Base-by-base conservation (phyloP, 2,329 filamentous ascomycete species). In the Diaporthe citrichinensis region DNA sequence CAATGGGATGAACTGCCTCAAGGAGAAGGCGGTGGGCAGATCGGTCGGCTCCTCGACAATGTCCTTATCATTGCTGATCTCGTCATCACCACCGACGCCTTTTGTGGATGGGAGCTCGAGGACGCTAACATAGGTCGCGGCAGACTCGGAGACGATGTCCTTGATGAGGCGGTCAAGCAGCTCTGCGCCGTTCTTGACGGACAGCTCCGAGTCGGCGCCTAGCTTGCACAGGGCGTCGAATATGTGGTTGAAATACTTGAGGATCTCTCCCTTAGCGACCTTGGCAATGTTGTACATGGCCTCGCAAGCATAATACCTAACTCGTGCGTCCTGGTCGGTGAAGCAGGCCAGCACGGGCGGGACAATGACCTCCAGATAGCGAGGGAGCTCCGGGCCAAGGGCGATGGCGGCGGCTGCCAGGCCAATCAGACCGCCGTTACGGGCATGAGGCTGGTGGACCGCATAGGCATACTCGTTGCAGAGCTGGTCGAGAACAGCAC, bases 201-300 rank as follows among this genome's bases (percentile, higher is more conserved):
- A 98, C 7, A 98, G 88, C 83, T 99, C 97, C 0, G 96, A 96
- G 83, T 99, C 97, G 65, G 97, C 97, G 23, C 96, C 96, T 79
- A 99, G 91, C 96, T 98, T 98, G 87, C 96, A 98, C 73, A 99
- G 88, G 31, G 97, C 95, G 86, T 99, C 97, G 82, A 99, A 99
- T 78, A 99, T 97, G 81, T 97, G 94, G 85, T 99, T 99, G 85
- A 99, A 99, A 87, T 98, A 99, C 55, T 97, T 91, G 78, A 99
- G 86, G 28, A 99, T 97, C 85, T 99, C 97, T 51, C 97, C 97
- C 85, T 99, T 99, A 76, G 96, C 97, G 65, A 99, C 97, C 86
- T 99, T 99, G 82, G 97, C 96, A 82, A 99, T 99, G 85, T 99
- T 99, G 87, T 99, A 99, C 97, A 99, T 99, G 84, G 96, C 97